Evolutionary conservation across 306 rosid genomes (phyloP), one percentile per base, ranked within the genome.

Genomic region (Quercus rubra): DNA sequence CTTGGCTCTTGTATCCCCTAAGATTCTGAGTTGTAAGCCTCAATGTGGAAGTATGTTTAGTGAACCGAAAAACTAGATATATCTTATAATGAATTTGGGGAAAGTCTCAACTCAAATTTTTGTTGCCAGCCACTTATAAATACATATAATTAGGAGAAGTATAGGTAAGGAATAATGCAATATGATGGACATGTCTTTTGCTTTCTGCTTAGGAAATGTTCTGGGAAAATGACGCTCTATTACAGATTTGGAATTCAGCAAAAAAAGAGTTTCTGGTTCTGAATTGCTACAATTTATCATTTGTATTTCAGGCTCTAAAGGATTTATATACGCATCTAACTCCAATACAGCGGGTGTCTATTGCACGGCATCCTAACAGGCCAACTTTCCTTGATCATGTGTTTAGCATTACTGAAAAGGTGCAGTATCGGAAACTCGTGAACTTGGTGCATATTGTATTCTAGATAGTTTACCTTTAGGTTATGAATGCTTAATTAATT

Each of bases 341-440:
- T 81, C 99, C 99, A 67, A 89, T 89, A 79, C 98, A 95, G 83
- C 92, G 98, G 20, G 89, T 93, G 86, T 55, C 72, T 75, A 88
- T 95, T 72, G 99, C 98, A 41, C 87, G 99, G 51, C 99, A 95
- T 88, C 99, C 98, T 79, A 89, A 93, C 93, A 84, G 99, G 88
- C 99, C 99, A 25, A 93, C 99, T 76, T 91, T 84, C 89, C 98
- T 95, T 61, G 99, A 95, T 83, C 99, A 95, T 10, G 75, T 95
- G 71, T 93, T 89, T 69, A 93, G 76, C 91, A 95, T 95, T 64
- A 95, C 99, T 72, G 99, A 95, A 27, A 95, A 85, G 94, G 99
- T 93, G 69, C 71, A 18, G 78, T 49, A 51, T 57, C 15, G 2
- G 46, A 41, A 41, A 8, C 46, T 41, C 3, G 1, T 2, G 46